These are phyloP conservation scores for Sugiyamaella paludigena DNA, from an alignment of 1,139 yeast species.

Conservation along the genomic window DNA sequence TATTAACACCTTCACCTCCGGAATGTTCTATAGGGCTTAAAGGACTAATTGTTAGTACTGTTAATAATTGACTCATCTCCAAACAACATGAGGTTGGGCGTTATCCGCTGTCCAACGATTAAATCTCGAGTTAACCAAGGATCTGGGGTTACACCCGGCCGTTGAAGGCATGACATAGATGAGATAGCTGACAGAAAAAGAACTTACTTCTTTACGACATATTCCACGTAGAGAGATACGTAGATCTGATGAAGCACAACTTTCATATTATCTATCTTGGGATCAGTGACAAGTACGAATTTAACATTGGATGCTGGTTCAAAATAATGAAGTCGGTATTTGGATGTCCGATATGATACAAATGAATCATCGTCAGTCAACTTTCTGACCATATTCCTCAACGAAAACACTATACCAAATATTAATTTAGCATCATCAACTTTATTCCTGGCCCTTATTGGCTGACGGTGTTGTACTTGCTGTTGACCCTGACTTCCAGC, in stretches of 20 bases:
- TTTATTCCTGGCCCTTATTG: conserved; percentile 35
- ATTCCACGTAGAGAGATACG: conserved; percentile 61
- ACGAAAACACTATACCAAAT: conserved; percentile 82
- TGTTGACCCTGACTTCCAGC: conserved; percentile 13
- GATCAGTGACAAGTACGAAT: conserved; percentile 72
- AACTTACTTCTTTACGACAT: conserved; percentile 60
- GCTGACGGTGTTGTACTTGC: conserved; percentile 12
- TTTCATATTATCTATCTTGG: conserved; percentile 58
- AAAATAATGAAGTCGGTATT: conserved; percentile 71
- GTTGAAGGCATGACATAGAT: too few relatives aligned
- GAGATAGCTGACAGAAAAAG: background rate
- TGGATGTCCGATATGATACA: conserved; percentile 66
- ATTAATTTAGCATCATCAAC: conserved; percentile 72
- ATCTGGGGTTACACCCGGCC: too few relatives aligned
- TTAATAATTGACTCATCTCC: too few relatives aligned
- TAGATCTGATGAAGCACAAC: conserved; percentile 65
- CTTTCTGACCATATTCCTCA: conserved; percentile 70
- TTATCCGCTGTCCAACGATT: background rate
- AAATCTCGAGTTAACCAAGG: too few relatives aligned
- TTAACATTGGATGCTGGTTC: conserved; percentile 80
- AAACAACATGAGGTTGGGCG: too few relatives aligned
- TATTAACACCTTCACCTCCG: conserved; percentile 38
- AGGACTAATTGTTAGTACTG: conserved; percentile 27
- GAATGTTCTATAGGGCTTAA: conserved; percentile 39
- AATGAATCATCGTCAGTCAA: conserved; percentile 56